Conservation (phyloP, 148 eudicot genomes). For the Nepenthes mirabilis region DNA sequence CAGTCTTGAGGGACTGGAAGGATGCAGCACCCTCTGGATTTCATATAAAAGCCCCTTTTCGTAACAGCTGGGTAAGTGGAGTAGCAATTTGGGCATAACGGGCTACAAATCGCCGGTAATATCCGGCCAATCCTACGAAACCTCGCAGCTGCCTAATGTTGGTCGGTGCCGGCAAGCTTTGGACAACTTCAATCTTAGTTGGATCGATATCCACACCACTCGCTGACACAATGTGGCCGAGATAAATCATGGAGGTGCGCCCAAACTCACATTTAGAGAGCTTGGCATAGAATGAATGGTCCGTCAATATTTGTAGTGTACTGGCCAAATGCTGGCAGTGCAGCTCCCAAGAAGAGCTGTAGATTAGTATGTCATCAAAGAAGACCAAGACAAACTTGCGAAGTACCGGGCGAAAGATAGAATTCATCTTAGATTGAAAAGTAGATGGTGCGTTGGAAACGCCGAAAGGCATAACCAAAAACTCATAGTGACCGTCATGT, state of each 20-base stretch:
- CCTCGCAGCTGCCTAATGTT: not conserved
- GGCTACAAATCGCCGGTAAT: not conserved
- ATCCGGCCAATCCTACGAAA: not conserved
- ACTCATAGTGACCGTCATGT: not conserved
- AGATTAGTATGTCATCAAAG: too few relatives aligned
- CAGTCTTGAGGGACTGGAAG: too few relatives aligned
- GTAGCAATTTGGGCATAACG: too few relatives aligned
- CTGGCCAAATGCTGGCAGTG: not conserved
- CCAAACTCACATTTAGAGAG: not conserved
- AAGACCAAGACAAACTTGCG: too few relatives aligned
- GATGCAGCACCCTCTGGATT: too few relatives aligned
- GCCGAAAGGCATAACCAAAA: not conserved
- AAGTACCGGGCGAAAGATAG: not conserved
- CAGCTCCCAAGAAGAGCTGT: too few relatives aligned
- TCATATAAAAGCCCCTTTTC: too few relatives aligned
- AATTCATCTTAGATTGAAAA: not conserved
- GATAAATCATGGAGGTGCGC: not conserved
- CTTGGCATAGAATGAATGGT: not conserved
- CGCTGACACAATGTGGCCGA: not conserved
- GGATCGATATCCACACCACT: not conserved
- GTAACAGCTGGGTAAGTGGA: too few relatives aligned
- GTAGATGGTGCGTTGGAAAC: not conserved
- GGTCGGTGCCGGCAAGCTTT: not conserved
- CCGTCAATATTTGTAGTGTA: not conserved
- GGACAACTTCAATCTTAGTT: not conserved